These are phyloP conservation scores for Metschnikowia kunwiensis DNA, from an alignment of 805 yeast species.

Conservation along the genomic window DNA sequence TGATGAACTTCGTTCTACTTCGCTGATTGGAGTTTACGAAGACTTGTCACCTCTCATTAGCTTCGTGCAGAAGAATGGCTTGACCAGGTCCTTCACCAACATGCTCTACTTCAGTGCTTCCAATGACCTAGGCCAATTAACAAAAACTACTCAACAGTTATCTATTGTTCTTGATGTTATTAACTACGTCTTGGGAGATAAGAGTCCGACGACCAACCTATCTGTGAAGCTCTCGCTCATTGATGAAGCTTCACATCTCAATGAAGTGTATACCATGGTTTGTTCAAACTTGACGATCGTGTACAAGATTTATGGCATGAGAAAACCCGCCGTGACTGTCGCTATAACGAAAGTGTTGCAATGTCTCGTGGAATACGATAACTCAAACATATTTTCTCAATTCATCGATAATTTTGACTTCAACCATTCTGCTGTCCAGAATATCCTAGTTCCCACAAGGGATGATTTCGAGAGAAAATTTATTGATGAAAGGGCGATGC, in stretches of 20 bases:
- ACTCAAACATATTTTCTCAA: constrained; percentile 51
- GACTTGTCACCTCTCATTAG: constrained; percentile 19
- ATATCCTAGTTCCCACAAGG: constrained; percentile 49
- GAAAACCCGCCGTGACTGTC: constrained; percentile 56
- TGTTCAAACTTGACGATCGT: constrained; percentile 55
- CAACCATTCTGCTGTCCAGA: constrained; percentile 57
- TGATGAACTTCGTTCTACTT: constrained; percentile 10
- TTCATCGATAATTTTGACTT: constrained; percentile 69
- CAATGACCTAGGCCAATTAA: constrained; percentile 52
- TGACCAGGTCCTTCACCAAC: constrained; percentile 32
- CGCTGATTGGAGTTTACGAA: constrained; percentile 14
- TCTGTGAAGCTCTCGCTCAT: constrained; percentile 14
- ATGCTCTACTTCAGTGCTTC: constrained; percentile 45
- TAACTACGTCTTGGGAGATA: constrained; percentile 19
- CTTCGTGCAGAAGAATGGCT: constrained; percentile 28
- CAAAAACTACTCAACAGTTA: constrained; percentile 34
- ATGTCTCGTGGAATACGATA: constrained; percentile 47
- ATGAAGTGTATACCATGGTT: constrained; percentile 48
- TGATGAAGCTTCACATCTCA: constrained; percentile 21
- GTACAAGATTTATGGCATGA: constrained; percentile 61
- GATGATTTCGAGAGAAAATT: constrained; percentile 39
- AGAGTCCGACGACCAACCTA: constrained; percentile 12
- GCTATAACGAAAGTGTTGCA: constrained; percentile 59
- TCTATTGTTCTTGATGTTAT: constrained; percentile 35
- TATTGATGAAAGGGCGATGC: constrained; percentile 39